Evolutionary conservation across 2,329 filamentous ascomycete genomes (phyloP).

Genomic region (Monilinia laxa): DNA sequence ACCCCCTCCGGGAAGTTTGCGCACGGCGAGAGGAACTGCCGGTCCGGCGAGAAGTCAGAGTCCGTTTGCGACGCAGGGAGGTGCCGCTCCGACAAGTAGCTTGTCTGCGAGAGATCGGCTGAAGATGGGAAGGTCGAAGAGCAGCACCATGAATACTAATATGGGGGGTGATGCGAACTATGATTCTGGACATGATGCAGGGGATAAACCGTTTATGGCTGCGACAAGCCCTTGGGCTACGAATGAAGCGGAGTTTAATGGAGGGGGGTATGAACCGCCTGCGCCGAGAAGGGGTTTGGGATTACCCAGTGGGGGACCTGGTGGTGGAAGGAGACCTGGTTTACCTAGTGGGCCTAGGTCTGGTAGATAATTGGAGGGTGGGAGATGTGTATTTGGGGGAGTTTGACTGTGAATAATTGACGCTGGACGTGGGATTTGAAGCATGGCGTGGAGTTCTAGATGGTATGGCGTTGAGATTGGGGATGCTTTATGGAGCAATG

Average conservation of each 20-base stretch:
- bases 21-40: neutral
- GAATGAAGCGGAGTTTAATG: constrained; percentile 45
- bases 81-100: neutral
- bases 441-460: constrained; percentile 6
- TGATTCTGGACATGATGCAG: constrained; percentile 32
- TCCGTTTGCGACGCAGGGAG: neutral
- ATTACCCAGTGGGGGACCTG: constrained; percentile 19
- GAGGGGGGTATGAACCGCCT: constrained; percentile 38
- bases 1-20: constrained; percentile 23
- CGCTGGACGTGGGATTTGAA: constrained; percentile 8
- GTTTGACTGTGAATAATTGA: neutral
- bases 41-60: neutral
- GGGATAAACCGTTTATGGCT: constrained; percentile 46
- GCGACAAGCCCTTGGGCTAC: constrained; percentile 51
- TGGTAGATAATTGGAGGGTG: neutral
- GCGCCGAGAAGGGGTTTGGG: constrained; percentile 4
- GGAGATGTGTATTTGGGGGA: neutral
- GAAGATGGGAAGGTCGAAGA: constrained; percentile 66
- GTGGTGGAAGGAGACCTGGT: constrained; percentile 6
- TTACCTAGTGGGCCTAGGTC: constrained; percentile 14
- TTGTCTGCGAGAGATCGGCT: constrained; percentile 71
- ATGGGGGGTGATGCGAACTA: constrained; percentile 25
- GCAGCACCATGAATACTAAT: constrained; percentile 33
- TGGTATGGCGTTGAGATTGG: constrained; percentile 8
- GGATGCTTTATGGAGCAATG: neutral